Base-by-base conservation (phyloP, 2,329 filamentous ascomycete species). In the Penicillium crustosum region DNA sequence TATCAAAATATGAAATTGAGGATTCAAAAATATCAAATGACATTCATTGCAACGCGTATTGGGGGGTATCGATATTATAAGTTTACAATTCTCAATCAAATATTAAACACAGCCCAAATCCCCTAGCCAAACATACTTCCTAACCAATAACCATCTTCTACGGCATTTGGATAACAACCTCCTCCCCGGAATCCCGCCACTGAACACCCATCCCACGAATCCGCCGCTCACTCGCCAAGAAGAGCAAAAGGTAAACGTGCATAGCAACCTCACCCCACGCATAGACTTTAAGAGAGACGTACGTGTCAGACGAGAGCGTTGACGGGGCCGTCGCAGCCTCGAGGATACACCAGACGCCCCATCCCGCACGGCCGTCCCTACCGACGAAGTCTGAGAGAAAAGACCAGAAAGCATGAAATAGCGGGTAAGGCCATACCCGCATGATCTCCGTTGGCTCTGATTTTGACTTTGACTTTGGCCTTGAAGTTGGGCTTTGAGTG, bases 251-350 rank as follows among this genome's bases (percentile, higher is more conserved):
- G 71, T 91, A 96, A 35, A 90, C 81, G 66, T 95, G 88, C 53
- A 85, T 82, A 0, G 85, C 84, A 0, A 91, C 77, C 61, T 88
- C 83, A 0, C 89, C 92, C 87, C 90, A 96, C 68, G 90, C 90
- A 70, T 89, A 94, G 1, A 93, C 72, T 25, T 45, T 53, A 13
- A 53, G 39, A 19, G 29, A 42, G 33, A 42, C 6, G 5, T 53
- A 21, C 7, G 39, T 45, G 33, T 33, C 7, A 27, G 15, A 15
- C 13, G 36, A 45, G 21, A 13, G 17, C 17, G 9, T 19, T 25
- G 29, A 35, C 1, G 19, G 25, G 7, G 33, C 39, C 3, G 39
- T 27, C 27, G 63, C 44, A 35, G 19, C 61, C 38, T 73, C 72
- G 9, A 73, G 61, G 21, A 73, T 64, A 60, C 78, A 77, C 73